Percentiles rank a stretch among this genome's conserved stretches.
These are phyloP conservation scores for Rhizoctonia solani DNA, from an alignment of 1,284 basidiomycete genomes.

Conservation along the genomic window DNA sequence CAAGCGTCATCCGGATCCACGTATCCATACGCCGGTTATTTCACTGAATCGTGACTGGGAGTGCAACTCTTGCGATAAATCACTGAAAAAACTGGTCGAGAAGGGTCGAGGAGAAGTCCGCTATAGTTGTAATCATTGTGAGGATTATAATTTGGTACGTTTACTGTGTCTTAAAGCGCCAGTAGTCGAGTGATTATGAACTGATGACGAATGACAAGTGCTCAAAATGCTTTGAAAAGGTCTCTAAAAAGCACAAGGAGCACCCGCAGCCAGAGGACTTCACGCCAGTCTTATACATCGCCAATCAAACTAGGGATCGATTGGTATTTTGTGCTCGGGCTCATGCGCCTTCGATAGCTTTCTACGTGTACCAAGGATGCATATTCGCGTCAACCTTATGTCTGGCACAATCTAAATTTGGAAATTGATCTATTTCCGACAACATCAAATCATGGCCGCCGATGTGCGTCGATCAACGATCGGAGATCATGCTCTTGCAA, in stretches of 20 bases:
- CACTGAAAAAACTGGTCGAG: slow-evolving; percentile 19
- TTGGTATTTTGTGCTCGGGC: too few relatives aligned
- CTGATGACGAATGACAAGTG: background rate
- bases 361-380: too few relatives aligned
- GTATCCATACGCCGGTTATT: slow-evolving; percentile 20
- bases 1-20: slow-evolving; percentile 14
- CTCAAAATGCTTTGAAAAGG: slow-evolving; percentile 31
- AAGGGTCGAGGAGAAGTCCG: slow-evolving; percentile 19
- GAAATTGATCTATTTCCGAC: too few relatives aligned
- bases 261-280: slow-evolving; percentile 21
- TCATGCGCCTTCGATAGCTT: too few relatives aligned
- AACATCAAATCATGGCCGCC: too few relatives aligned
- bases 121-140: slow-evolving; percentile 25
- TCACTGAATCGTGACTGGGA: slow-evolving; percentile 28
- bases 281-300: slow-evolving; percentile 24
- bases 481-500: too few relatives aligned
- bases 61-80: slow-evolving; percentile 6
- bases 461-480: too few relatives aligned
- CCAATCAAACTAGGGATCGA: background rate
- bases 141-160: slow-evolving; percentile 6
- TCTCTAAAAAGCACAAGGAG: slow-evolving; percentile 31
- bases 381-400: too few relatives aligned
- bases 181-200: background rate
- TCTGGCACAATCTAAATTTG: too few relatives aligned
- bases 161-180: background rate